phyloP scores from a whole-genome alignment of 1,284 basidiomycete species.

The Ceratobasidium sp. region DNA sequence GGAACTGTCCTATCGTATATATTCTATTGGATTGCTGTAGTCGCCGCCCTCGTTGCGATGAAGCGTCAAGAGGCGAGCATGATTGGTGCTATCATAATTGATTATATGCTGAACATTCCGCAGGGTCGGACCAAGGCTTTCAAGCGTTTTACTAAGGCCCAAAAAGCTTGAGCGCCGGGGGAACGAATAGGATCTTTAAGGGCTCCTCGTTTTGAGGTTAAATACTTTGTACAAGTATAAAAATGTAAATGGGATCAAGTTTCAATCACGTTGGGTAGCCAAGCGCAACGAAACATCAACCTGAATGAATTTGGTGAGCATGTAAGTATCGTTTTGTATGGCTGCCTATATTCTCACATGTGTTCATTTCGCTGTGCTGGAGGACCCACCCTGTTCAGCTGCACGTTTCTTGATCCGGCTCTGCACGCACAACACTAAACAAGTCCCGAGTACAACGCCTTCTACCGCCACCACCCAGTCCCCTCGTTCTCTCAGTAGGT shows the following conservation, averaged over 20 bases:
- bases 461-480: conserved; percentile 11
- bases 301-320: background rate
- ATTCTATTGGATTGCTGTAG: conserved; percentile 61
- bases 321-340: background rate
- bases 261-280: background rate
- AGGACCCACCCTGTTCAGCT: background rate
- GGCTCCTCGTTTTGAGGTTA: background rate
- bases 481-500: background rate
- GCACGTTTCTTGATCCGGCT: background rate
- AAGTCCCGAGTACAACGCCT: background rate
- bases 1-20: conserved; percentile 59
- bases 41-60: conserved; percentile 54
- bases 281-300: background rate
- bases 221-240: background rate
- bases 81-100: background rate
- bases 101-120: background rate
- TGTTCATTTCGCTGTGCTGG: background rate
- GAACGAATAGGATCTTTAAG: background rate
- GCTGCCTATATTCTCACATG: background rate
- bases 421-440: conserved; percentile 7
- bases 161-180: background rate
- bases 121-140: conserved; percentile 17
- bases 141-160: conserved; percentile 8
- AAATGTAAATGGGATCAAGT: background rate
- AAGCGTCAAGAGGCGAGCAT: conserved; percentile 12